Conservation (phyloP, 208 protist species). For the Leishmania amazonensis region DNA sequence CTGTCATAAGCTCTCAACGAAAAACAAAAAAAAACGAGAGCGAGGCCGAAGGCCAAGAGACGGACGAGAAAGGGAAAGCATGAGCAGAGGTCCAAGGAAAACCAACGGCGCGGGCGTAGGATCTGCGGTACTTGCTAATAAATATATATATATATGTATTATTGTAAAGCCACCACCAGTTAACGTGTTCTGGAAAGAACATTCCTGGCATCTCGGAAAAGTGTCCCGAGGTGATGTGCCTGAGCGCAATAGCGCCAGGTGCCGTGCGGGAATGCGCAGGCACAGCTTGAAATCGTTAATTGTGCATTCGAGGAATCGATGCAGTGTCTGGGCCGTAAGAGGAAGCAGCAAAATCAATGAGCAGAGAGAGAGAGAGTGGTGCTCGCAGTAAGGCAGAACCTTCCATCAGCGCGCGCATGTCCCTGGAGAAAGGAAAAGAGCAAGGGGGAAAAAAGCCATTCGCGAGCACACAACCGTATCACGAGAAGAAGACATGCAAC, state of each 20-base stretch:
- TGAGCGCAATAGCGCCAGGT: not conserved
- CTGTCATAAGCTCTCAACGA: not conserved
- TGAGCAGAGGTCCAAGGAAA: not conserved
- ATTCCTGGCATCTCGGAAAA: not conserved
- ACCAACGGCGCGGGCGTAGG: not conserved
- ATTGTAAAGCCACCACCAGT: not conserved
- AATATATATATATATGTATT: not conserved
- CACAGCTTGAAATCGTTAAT: not conserved
- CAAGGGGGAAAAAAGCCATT: not conserved
- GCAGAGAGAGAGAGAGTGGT: not conserved
- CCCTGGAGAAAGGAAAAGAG: not conserved
- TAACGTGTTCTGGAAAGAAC: not conserved
- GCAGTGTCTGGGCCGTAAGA: not conserved
- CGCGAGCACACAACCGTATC: not conserved
- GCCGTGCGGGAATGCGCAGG: not conserved
- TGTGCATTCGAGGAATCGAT: not conserved
- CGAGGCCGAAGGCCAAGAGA: not conserved
- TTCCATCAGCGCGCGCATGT: not conserved
- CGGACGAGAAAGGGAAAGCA: not conserved
- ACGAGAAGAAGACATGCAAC: slow-evolving; percentile 67
- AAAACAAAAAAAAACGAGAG: not conserved
- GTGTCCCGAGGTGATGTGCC: not conserved
- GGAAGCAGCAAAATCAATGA: not conserved
- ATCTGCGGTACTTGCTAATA: not conserved
- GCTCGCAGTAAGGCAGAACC: not conserved